Evolutionary conservation across 371 early-diverging fungal genomes (phyloP), one percentile per base, ranked within the genome.

Genomic region (Rhizomucor pusillus): DNA sequence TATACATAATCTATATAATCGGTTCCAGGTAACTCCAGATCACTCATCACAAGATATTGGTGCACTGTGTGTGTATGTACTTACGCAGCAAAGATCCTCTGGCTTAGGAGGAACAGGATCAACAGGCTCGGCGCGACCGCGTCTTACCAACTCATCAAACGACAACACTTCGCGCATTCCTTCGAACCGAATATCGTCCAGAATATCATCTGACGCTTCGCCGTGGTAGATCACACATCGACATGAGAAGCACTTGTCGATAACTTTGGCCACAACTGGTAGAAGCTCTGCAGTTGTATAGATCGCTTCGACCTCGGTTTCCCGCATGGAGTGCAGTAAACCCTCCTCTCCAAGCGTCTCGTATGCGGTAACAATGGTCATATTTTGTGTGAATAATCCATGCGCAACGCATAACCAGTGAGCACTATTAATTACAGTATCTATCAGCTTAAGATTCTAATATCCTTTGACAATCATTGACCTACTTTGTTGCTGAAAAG

Each of bases 331-430:
- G 60, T 89, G 91, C 34, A 86, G 60, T 35, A 91, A 82, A 35
- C 92, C 94, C 16, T 90, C 92, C 59, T 88, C 89, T 16, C 97
- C 97, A 34, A 97, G 80, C 5, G 92, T 92, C 47, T 90, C 92
- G 69, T 93, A 92, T 9, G 91, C 90, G 25, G 94, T 94, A 24
- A 91, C 87, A 67, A 92, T 86, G 35, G 87, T 83, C 57, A 88
- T 75, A 44, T 70, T 70, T 65, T 91, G 92, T 9, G 87, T 77
- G 60, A 85, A 91, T 35, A 76, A 62, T 55, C 79, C 82, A 59
- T 88, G 85, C 19, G 90, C 85, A 10, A 83, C 65, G 50, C 87
- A 59, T 50, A 88, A 65, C 91, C 91, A 92, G 60, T 89, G 77
- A 56, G 80, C 80, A 59, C 88, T 88, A 71, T 16, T 11, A 23